Conservation (phyloP, 106 monocot species). For the Cymbidium sinense region DNA sequence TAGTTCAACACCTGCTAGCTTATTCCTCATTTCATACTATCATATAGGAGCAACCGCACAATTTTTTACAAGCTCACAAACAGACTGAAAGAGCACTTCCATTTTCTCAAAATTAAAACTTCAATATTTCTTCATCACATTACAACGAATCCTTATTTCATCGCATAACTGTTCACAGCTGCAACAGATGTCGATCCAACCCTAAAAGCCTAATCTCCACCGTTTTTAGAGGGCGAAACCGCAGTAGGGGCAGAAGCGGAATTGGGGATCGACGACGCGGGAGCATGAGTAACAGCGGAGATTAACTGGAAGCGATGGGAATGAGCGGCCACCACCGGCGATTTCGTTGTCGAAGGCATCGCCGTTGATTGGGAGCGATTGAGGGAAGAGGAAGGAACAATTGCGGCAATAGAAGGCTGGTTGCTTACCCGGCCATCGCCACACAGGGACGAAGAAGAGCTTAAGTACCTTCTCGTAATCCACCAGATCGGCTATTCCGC, state of each 20-base stretch:
- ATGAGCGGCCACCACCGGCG: neutral
- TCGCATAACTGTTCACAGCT: too few species aligned
- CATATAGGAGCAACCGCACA: too few species aligned
- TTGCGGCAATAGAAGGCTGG: conserved; percentile 28
- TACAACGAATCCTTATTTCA: too few species aligned
- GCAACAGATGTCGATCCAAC: too few species aligned
- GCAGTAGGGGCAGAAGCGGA: conserved; percentile 23
- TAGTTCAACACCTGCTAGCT: too few species aligned
- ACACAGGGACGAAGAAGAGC: conserved; percentile 66
- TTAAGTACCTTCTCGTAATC: conserved; percentile 60
- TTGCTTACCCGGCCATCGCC: conserved; percentile 35
- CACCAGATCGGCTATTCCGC: conserved; percentile 44
- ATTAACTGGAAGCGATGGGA: neutral
- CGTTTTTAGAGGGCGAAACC: conserved; percentile 1
- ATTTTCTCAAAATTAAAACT: too few species aligned
- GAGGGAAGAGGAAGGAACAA: conserved; percentile 40
- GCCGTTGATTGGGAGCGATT: conserved; percentile 11
- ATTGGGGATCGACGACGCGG: conserved; percentile 20
- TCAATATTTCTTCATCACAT: too few species aligned
- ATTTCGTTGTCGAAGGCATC: neutral
- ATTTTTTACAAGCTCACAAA: too few species aligned
- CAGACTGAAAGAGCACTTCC: too few species aligned
- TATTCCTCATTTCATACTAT: too few species aligned
- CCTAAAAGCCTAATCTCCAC: neutral
- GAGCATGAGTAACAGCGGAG: conserved; percentile 37